Conservation (phyloP, 179 eudicot species). For the Actinidia arguta region DNA sequence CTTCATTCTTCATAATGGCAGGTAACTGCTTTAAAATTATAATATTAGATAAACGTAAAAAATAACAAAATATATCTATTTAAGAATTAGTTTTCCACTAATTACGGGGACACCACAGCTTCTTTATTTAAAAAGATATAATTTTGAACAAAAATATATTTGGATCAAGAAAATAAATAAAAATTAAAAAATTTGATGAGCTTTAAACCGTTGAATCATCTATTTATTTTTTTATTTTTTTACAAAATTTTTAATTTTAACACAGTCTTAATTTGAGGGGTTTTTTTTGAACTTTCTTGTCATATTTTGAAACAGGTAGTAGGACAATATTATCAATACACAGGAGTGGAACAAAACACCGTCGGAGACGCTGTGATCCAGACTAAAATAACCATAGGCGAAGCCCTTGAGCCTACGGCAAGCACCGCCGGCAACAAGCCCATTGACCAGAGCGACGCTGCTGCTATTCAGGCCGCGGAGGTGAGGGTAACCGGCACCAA, state of each 20-base stretch:
- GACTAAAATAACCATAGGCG: constrained; percentile 62
- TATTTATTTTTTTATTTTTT: neutral
- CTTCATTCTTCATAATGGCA: neutral
- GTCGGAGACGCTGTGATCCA: constrained; percentile 14
- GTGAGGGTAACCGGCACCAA: constrained; percentile 54
- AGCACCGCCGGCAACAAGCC: constrained; percentile 56
- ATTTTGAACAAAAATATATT: too few species aligned
- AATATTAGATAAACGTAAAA: too few species aligned
- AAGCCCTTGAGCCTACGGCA: constrained; percentile 66
- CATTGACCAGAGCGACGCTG: constrained; percentile 63
- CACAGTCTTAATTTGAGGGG: too few species aligned
- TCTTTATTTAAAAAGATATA: too few species aligned
- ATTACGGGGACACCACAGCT: too few species aligned
- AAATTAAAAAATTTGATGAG: neutral
- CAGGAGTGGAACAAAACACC: constrained; percentile 17
- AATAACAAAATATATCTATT: too few species aligned
- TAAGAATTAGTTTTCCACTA: too few species aligned
- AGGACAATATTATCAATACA: constrained; percentile 37
- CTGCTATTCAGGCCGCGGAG: constrained; percentile 67
- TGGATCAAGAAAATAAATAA: neutral
- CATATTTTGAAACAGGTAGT: constrained; percentile 42
- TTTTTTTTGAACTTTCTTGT: neutral
- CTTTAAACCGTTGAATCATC: neutral
- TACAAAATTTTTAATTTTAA: too few species aligned
- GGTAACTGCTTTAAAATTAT: too few species aligned